Evolutionary conservation across 306 rosid genomes (phyloP).

Genomic region (Malus orientalis): DNA sequence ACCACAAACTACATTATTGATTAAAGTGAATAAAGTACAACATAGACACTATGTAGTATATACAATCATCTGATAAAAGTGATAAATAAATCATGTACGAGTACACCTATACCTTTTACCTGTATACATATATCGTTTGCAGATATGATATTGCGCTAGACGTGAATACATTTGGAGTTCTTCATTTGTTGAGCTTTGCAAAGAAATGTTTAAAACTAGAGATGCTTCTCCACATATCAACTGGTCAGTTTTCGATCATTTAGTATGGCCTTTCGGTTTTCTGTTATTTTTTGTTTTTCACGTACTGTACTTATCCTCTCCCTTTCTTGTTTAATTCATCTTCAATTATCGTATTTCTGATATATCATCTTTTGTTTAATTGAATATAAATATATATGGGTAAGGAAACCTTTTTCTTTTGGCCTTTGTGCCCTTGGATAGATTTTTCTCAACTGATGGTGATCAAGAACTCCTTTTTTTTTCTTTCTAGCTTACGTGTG

Average conservation of each 20-base stretch:
- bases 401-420: neutral
- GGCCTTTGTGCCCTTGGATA: neutral
- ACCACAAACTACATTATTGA: neutral
- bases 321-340: neutral
- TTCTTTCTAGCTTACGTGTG: constrained; percentile 28
- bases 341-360: neutral
- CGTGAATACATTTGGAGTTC: constrained; percentile 24
- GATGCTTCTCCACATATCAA: constrained; percentile 29
- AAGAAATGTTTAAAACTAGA: constrained; percentile 16
- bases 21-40: too few relatives aligned
- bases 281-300: neutral
- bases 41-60: neutral
- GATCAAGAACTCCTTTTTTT: too few relatives aligned
- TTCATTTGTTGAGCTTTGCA: constrained; percentile 8
- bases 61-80: neutral
- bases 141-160: constrained; percentile 30
- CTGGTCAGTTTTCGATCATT: constrained; percentile 8
- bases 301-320: neutral
- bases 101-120: neutral
- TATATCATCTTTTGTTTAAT: too few relatives aligned
- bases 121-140: neutral
- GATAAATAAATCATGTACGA: neutral
- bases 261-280: neutral
- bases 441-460: neutral
- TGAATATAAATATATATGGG: neutral